Evolutionary conservation across 2,329 filamentous ascomycete genomes (phyloP).

Genomic region (Fusarium oligoseptatum): DNA sequence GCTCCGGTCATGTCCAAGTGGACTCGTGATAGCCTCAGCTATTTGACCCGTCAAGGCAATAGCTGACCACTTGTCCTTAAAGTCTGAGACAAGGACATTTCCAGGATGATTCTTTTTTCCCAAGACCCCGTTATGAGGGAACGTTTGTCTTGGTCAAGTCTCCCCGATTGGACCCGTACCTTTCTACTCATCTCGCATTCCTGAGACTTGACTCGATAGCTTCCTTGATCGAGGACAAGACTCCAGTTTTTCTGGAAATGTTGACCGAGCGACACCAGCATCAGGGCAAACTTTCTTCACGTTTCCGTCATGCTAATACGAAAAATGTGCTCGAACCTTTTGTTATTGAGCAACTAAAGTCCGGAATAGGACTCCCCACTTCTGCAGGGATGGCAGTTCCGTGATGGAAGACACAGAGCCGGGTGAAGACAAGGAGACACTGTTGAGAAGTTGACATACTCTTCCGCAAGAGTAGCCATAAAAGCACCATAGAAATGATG

Average conservation of each 20-base stretch:
- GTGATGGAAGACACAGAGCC: background rate
- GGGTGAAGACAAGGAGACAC: background rate
- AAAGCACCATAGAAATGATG: background rate
- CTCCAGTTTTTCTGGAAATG: background rate
- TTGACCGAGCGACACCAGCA: background rate
- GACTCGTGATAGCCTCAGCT: conserved; percentile 1
- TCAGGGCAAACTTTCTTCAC: background rate
- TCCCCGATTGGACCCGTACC: background rate
- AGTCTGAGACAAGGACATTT: conserved; percentile 11
- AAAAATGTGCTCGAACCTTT: background rate
- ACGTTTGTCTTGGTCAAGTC: background rate
- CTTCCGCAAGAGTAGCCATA: too few relatives aligned
- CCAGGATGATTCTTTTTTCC: background rate
- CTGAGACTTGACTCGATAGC: background rate
- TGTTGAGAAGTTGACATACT: background rate
- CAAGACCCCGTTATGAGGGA: background rate
- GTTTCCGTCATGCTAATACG: background rate
- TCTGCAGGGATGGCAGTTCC: background rate
- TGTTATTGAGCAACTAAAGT: background rate
- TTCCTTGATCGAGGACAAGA: background rate
- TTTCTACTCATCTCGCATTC: background rate
- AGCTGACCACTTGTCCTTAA: background rate
- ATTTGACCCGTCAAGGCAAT: background rate
- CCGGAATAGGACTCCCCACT: background rate
- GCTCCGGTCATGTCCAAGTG: background rate